Percentiles rank a stretch among this genome's conserved stretches.
Conservation (phyloP, 1,139 yeast species). For the Sugiyamaella xylanicola region DNA sequence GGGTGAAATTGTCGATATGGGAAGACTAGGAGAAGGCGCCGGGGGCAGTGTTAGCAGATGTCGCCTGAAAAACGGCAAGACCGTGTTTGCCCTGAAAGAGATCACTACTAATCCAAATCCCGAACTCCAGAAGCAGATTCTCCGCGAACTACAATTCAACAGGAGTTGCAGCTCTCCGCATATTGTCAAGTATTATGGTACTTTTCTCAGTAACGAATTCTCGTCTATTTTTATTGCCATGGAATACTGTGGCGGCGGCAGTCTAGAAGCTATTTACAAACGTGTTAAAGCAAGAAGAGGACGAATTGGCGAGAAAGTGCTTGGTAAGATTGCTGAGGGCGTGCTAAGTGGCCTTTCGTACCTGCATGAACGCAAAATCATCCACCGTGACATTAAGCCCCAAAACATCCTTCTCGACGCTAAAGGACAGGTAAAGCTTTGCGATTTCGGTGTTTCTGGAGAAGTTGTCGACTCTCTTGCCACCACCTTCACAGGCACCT, state of each 20-base stretch:
- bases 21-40: slow-evolving; percentile 86
- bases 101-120: slow-evolving; percentile 82
- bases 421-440: slow-evolving; percentile 80
- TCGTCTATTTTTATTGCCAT: slow-evolving; percentile 86
- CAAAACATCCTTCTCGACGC: slow-evolving; percentile 79
- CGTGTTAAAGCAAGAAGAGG: slow-evolving; percentile 66
- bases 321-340: slow-evolving; percentile 86
- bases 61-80: slow-evolving; percentile 52
- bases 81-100: slow-evolving; percentile 81
- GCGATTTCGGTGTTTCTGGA: slow-evolving; percentile 99
- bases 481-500: slow-evolving; percentile 95
- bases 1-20: slow-evolving; percentile 61
- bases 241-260: slow-evolving; percentile 96
- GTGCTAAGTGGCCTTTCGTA: slow-evolving; percentile 83
- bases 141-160: slow-evolving; percentile 87
- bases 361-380: slow-evolving; percentile 81
- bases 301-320: slow-evolving; percentile 85
- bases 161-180: slow-evolving; percentile 77
- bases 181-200: slow-evolving; percentile 90
- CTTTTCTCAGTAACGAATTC: slow-evolving; percentile 73
- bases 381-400: slow-evolving; percentile 90
- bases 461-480: slow-evolving; percentile 94
- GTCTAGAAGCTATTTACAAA: slow-evolving; percentile 88
- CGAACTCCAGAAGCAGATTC: slow-evolving; percentile 75
- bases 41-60: slow-evolving; percentile 92